phyloP scores from a whole-genome alignment of 2,329 filamentous ascomycete genomes.

The Trichoderma arundinaceum region DNA sequence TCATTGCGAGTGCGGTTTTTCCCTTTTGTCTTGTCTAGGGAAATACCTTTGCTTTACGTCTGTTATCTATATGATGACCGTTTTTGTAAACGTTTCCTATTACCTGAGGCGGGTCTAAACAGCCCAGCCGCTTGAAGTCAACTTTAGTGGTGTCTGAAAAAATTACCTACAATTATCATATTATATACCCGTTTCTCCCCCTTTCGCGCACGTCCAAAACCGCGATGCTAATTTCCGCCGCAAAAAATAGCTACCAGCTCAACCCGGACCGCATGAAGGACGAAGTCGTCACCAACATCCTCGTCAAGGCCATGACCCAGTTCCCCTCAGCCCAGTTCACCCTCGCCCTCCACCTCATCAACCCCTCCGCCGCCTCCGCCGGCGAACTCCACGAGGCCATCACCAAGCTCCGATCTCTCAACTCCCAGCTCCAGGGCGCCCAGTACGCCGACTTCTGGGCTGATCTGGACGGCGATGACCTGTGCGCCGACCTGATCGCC shows the following conservation, averaged over 20 bases:
- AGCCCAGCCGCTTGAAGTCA: slow-evolving; percentile 35
- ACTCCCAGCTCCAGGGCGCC: slow-evolving; percentile 85
- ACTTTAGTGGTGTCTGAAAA: slow-evolving; percentile 76
- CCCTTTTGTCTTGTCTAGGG: neutral
- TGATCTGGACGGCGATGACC: slow-evolving; percentile 88
- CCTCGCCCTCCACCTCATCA: slow-evolving; percentile 91
- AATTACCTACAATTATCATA: neutral
- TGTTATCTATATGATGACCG: slow-evolving; percentile 69
- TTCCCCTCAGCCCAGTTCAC: slow-evolving; percentile 97
- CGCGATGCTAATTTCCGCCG: neutral
- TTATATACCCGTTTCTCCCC: neutral
- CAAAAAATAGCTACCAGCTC: slow-evolving; percentile 83
- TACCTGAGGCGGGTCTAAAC: slow-evolving; percentile 75
- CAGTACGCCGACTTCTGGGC: slow-evolving; percentile 94
- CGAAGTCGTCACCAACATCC: slow-evolving; percentile 97
- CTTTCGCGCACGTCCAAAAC: neutral
- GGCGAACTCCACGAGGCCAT: slow-evolving; percentile 88
- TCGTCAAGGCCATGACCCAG: slow-evolving; percentile 96
- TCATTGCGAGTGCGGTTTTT: slow-evolving; percentile 19
- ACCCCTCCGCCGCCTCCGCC: slow-evolving; percentile 70
- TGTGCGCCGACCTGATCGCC: slow-evolving; percentile 93
- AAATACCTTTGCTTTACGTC: neutral
- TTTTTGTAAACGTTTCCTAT: slow-evolving; percentile 92
- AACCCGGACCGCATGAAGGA: slow-evolving; percentile 98
- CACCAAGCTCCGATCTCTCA: slow-evolving; percentile 81